phyloP scores from a whole-genome alignment of 1,284 basidiomycete species.

The Ceratobasidium theobromae region DNA sequence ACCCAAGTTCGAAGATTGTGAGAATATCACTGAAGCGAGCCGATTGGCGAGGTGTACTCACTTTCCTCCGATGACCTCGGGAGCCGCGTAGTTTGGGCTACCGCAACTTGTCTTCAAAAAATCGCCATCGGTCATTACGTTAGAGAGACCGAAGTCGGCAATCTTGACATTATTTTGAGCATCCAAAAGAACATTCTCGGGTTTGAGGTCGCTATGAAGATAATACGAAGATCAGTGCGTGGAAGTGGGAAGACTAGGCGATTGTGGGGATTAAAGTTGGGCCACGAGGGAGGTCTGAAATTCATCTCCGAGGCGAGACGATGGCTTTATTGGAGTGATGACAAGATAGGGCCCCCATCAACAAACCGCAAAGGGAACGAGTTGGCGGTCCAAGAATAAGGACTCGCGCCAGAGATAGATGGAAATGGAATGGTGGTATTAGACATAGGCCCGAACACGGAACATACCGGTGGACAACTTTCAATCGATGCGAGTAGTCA shows the following conservation, averaged over 20 bases:
- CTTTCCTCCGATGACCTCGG: slow-evolving; percentile 91
- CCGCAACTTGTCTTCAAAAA: slow-evolving; percentile 95
- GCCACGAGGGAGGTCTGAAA: not conserved
- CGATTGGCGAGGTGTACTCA: slow-evolving; percentile 36
- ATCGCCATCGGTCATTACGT: slow-evolving; percentile 92
- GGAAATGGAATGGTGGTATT: not conserved
- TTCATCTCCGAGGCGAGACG: not conserved
- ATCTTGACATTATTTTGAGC: slow-evolving; percentile 74
- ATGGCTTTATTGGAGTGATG: not conserved
- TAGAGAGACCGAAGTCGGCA: slow-evolving; percentile 92
- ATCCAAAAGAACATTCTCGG: slow-evolving; percentile 78
- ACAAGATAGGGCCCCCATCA: not conserved
- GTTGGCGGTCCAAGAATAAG: not conserved
- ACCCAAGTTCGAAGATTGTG: not conserved
- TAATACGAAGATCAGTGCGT: slow-evolving; percentile 20
- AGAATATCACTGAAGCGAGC: not conserved
- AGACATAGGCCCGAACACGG: not conserved
- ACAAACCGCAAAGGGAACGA: not conserved
- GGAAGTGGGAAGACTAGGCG: not conserved
- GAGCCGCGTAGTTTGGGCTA: slow-evolving; percentile 94
- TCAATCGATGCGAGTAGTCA: slow-evolving; percentile 90
- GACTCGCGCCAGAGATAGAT: slow-evolving; percentile 6
- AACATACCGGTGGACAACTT: slow-evolving; percentile 76
- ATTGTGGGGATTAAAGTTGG: slow-evolving; percentile 24
- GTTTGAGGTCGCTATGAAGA: slow-evolving; percentile 76